phyloP scores from a whole-genome alignment of 495 filamentous ascomycete genomes.

The Neurospora sp. region DNA sequence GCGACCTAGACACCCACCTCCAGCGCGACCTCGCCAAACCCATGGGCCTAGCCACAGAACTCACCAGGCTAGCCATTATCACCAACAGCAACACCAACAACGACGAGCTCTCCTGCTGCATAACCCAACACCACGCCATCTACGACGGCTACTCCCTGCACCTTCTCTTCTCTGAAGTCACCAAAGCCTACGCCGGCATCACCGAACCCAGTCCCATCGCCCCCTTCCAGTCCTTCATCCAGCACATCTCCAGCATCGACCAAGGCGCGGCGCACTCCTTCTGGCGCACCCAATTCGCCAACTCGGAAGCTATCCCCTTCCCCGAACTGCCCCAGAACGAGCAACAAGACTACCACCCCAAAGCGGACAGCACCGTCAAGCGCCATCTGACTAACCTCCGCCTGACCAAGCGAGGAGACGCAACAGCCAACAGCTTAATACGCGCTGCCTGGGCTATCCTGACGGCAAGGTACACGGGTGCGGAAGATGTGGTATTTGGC shows the following conservation, averaged over 20 bases:
- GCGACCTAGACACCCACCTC: neutral
- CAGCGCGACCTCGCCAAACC: neutral
- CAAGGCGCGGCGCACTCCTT: neutral
- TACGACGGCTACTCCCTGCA: slow-evolving; percentile 55
- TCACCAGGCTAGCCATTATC: slow-evolving; percentile 18
- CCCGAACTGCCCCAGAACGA: slow-evolving; percentile 5
- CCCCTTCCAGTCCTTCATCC: slow-evolving; percentile 36
- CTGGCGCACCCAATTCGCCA: neutral
- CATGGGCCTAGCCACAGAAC: neutral
- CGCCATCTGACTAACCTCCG: neutral
- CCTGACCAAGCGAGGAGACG: slow-evolving; percentile 5
- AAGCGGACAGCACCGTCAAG: neutral
- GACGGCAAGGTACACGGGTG: slow-evolving; percentile 25
- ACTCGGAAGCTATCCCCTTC: slow-evolving; percentile 7
- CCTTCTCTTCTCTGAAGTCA: slow-evolving; percentile 13
- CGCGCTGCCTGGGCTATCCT: slow-evolving; percentile 35
- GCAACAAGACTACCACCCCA: slow-evolving; percentile 1
- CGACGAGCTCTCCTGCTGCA: slow-evolving; percentile 23
- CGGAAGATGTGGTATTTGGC: slow-evolving; percentile 34
- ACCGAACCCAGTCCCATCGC: neutral
- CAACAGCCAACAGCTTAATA: slow-evolving; percentile 18
- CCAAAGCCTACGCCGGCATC: slow-evolving; percentile 1
- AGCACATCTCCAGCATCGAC: slow-evolving; percentile 18
- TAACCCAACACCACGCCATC: slow-evolving; percentile 53
- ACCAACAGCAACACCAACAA: neutral